Evolutionary conservation across 129 eudicot genomes (phyloP).

Genomic region (Arctium lappa): DNA sequence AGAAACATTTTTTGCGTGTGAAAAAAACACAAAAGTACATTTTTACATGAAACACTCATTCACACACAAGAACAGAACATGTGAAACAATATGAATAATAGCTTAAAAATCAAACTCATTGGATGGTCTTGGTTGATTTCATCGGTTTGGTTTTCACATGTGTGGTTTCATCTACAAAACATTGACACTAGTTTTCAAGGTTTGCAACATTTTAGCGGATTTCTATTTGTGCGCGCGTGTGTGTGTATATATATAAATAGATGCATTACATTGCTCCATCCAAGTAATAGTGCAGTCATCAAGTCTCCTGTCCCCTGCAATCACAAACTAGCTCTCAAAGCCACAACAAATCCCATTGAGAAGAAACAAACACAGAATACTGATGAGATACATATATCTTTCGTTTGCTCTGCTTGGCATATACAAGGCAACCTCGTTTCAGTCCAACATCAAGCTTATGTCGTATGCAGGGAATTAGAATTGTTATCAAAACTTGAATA

Average conservation of each 20-base stretch:
- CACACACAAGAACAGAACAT: too few relatives aligned
- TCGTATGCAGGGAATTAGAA: not conserved
- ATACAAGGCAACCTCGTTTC: not conserved
- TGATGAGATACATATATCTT: not conserved
- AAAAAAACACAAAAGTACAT: too few relatives aligned
- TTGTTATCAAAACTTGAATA: not conserved
- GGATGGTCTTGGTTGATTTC: too few relatives aligned
- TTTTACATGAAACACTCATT: too few relatives aligned
- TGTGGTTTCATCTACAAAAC: too few relatives aligned
- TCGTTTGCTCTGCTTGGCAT: not conserved
- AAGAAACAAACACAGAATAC: not conserved
- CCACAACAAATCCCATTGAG: not conserved
- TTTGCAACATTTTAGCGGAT: too few relatives aligned
- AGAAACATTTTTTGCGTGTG: too few relatives aligned
- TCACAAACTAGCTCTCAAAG: not conserved
- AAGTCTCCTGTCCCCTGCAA: constrained; percentile 98
- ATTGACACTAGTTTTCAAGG: too few relatives aligned
- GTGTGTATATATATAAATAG: not conserved
- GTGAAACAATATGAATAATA: too few relatives aligned
- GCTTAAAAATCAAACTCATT: too few relatives aligned
- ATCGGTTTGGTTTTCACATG: too few relatives aligned
- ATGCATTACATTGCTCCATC: constrained; percentile 92
- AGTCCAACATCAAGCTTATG: not conserved
- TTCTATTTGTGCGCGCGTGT: too few relatives aligned
- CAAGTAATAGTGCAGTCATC: constrained; percentile 88